Percentiles rank a stretch among this genome's conserved stretches.
Conservation (phyloP, 306 rosid genomes). For the Quercus suber region DNA sequence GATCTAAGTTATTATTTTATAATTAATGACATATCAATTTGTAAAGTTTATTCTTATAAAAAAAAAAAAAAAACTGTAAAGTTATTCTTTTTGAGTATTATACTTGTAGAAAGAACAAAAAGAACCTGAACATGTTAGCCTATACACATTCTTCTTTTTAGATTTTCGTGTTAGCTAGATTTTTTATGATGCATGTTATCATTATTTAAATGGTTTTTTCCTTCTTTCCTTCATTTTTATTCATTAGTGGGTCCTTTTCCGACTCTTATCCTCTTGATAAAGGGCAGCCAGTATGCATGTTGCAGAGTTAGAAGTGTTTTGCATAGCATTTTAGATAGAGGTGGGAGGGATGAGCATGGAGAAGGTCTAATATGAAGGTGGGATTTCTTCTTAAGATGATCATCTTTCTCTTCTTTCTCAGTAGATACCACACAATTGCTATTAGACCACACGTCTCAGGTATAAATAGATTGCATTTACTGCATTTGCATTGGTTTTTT, state of each 20-base stretch:
- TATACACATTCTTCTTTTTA: not conserved
- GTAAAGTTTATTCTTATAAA: too few relatives aligned
- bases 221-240: not conserved
- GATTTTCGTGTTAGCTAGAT: slow-evolving; percentile 10
- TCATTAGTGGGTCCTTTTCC: not conserved
- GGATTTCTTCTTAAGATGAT: slow-evolving; percentile 14
- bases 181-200: not conserved
- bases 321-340: not conserved
- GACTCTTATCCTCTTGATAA: not conserved
- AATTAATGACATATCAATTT: too few relatives aligned
- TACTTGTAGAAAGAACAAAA: slow-evolving; percentile 22
- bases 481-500: not conserved
- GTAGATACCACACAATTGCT: slow-evolving; percentile 6
- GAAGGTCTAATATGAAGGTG: slow-evolving; percentile 22
- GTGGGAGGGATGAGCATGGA: not conserved
- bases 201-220: not conserved
- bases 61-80: too few relatives aligned
- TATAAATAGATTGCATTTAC: not conserved
- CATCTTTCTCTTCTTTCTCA: slow-evolving; percentile 24
- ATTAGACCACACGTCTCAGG: slow-evolving; percentile 24
- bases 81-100: slow-evolving; percentile 3
- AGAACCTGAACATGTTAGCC: slow-evolving; percentile 11
- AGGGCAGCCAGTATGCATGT: not conserved
- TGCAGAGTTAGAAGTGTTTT: not conserved
- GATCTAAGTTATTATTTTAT: too few relatives aligned